Evolutionary conservation across 2,329 filamentous ascomycete species (phyloP).

Genomic region (Shiraia bambusicola): DNA sequence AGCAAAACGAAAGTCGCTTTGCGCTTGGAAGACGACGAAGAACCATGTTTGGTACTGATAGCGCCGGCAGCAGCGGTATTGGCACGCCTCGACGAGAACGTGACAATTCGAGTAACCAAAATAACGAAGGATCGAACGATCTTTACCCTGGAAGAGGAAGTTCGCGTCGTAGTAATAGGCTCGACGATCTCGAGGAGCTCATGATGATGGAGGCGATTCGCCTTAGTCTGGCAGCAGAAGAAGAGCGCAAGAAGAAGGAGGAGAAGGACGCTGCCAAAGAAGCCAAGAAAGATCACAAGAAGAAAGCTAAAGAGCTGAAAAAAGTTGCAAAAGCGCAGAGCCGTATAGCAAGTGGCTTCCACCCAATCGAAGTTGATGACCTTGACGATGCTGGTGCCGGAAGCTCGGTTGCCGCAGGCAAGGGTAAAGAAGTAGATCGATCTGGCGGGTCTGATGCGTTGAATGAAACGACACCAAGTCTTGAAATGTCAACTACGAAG

Average conservation of each 20-base stretch:
- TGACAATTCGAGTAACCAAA: slow-evolving; percentile 34
- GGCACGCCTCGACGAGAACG: slow-evolving; percentile 47
- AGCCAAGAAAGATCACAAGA: slow-evolving; percentile 81
- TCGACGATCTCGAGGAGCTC: slow-evolving; percentile 92
- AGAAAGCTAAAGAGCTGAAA: slow-evolving; percentile 63
- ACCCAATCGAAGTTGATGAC: slow-evolving; percentile 56
- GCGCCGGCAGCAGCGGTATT: slow-evolving; percentile 47
- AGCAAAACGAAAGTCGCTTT: slow-evolving; percentile 54
- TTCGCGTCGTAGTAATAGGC: slow-evolving; percentile 59
- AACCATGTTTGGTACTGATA: slow-evolving; percentile 55
- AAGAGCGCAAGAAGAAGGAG: slow-evolving; percentile 83
- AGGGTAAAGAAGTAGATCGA: slow-evolving; percentile 52
- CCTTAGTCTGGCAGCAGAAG: slow-evolving; percentile 85
- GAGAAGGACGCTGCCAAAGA: slow-evolving; percentile 81
- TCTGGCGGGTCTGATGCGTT: slow-evolving; percentile 42
- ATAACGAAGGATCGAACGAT: slow-evolving; percentile 38
- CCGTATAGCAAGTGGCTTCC: slow-evolving; percentile 55
- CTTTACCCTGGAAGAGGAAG: slow-evolving; percentile 48
- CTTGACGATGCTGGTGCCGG: slow-evolving; percentile 27
- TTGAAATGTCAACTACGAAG: slow-evolving; percentile 39
- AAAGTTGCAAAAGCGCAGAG: slow-evolving; percentile 70
- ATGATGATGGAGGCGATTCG: slow-evolving; percentile 98
- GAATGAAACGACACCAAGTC: slow-evolving; percentile 46
- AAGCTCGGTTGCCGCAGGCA: slow-evolving; percentile 41
- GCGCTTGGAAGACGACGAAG: slow-evolving; percentile 48